phyloP scores from a whole-genome alignment of 345 rosid genomes.

The Crucihimalaya himalaica region DNA sequence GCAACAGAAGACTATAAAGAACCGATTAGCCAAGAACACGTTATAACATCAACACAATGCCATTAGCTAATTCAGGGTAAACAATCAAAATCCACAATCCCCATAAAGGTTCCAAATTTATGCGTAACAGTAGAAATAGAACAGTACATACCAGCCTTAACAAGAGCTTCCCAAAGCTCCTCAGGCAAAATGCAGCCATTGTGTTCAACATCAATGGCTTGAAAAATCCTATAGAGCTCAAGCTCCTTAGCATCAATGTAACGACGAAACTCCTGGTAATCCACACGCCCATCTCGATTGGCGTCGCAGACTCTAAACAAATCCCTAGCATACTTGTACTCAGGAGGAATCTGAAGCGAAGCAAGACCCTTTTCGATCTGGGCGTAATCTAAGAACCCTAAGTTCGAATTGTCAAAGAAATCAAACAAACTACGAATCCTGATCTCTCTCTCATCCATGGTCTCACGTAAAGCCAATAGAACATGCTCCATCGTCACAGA shows the following conservation, averaged over 20 bases:
- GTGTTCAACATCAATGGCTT: conserved; percentile 80
- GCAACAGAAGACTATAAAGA: background rate
- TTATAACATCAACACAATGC: background rate
- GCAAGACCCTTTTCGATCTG: conserved; percentile 86
- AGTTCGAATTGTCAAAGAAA: conserved; percentile 68
- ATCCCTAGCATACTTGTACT: conserved; percentile 89
- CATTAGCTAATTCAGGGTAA: background rate
- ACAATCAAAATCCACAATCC: background rate
- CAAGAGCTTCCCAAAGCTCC: conserved; percentile 91
- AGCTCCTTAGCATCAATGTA: conserved; percentile 91
- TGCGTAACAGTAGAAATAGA: conserved; percentile 6
- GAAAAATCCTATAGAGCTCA: conserved; percentile 75
- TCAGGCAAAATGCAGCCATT: conserved; percentile 95
- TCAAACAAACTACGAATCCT: conserved; percentile 75
- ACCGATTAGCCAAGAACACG: background rate
- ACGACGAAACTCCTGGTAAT: conserved; percentile 82
- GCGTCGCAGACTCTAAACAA: conserved; percentile 86
- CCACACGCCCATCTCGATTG: conserved; percentile 84
- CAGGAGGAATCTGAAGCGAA: conserved; percentile 83
- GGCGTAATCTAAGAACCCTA: conserved; percentile 71
- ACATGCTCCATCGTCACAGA: conserved; percentile 83
- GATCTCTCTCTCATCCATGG: conserved; percentile 80
- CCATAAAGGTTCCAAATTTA: conserved; percentile 1
- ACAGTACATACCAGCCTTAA: conserved; percentile 70
- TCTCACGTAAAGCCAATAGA: conserved; percentile 75